A percentile compares a stretch with the other conserved stretches of the same genome.
phyloP scores from a whole-genome alignment of 2,329 filamentous ascomycete genomes.

The Neurospora sp. region DNA sequence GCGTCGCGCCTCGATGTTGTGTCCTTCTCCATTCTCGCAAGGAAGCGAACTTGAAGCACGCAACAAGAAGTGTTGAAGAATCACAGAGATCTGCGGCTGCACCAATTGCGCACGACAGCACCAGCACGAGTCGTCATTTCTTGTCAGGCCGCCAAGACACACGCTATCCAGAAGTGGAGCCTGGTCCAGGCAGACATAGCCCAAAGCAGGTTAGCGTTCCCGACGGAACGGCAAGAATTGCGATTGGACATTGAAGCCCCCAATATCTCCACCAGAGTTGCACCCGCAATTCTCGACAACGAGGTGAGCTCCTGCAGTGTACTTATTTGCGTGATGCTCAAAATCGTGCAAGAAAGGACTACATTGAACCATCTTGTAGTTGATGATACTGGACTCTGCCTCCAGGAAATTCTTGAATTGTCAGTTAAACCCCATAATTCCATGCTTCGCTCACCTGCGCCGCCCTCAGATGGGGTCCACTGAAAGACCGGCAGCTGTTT shows the following conservation, averaged over 20 bases:
- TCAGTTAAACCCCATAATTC: background rate
- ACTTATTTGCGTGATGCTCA: background rate
- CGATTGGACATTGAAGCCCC: conserved; percentile 1
- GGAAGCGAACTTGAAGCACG: background rate
- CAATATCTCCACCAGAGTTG: background rate
- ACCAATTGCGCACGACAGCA: background rate
- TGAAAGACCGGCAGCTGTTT: background rate
- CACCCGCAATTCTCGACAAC: background rate
- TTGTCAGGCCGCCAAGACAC: background rate
- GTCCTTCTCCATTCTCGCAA: background rate
- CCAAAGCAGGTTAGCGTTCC: conserved; percentile 1
- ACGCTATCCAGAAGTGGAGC: background rate
- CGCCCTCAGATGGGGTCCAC: background rate
- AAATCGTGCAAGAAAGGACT: background rate
- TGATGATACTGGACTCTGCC: background rate
- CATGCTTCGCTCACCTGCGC: background rate
- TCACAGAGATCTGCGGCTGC: background rate
- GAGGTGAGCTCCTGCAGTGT: background rate
- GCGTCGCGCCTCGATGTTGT: background rate
- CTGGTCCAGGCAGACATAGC: background rate
- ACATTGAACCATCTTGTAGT: background rate
- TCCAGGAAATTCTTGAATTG: background rate
- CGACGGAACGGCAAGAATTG: conserved; percentile 2
- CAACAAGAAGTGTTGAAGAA: background rate
- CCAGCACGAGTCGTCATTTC: background rate